Evolutionary conservation across 352 stramenopile genomes (phyloP), one percentile per base, ranked within the genome.

Genomic region (Discostella stelligera): DNA sequence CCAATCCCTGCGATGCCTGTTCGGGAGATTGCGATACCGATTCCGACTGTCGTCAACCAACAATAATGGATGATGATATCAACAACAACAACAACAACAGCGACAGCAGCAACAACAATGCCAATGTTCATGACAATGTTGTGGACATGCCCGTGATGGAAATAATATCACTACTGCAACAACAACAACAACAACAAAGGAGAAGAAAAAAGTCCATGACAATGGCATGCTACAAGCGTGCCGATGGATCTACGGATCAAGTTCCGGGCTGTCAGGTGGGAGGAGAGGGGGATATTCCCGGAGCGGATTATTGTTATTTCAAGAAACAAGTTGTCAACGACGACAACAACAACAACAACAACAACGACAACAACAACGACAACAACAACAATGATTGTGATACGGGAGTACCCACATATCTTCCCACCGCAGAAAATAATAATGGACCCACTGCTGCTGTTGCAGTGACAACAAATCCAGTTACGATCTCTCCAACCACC

Each of bases 221-320:
- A n/a, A 23, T 52, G 11, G 18, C 41, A 44, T 81, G 73, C 27
- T 72, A 72, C 44, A 75, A 75, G 27, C 66, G 73, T 32, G 66
- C 44, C 21, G 59, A 72, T 56, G 73, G 73, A 18, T 50, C 52
- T 13, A 48, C 25, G 25, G 67, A 27, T 41, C 66, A 46, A 62
- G 66, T 81, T 27, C 73, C 73, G 14, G 73, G 73, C 41, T 81
- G 73, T 50, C 13, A 13, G 9, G 32, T 56, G 21, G 73, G 73
- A 14, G 73, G 73, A 49, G 16, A 6, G 16, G 73, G 73, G 30
- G 73, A 81, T 53, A 71, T 81, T 16, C 49, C 73, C 20, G 73
- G 73, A 14, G 73, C 73, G 27, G 73, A 81, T 71, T 81, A 81
- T 61, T 81, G 73, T 46, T 81, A 76, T 69, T 65, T 71, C 50